Evolutionary conservation across 2,329 filamentous ascomycete genomes (phyloP).

Genomic region (Trichophaea hybrida): DNA sequence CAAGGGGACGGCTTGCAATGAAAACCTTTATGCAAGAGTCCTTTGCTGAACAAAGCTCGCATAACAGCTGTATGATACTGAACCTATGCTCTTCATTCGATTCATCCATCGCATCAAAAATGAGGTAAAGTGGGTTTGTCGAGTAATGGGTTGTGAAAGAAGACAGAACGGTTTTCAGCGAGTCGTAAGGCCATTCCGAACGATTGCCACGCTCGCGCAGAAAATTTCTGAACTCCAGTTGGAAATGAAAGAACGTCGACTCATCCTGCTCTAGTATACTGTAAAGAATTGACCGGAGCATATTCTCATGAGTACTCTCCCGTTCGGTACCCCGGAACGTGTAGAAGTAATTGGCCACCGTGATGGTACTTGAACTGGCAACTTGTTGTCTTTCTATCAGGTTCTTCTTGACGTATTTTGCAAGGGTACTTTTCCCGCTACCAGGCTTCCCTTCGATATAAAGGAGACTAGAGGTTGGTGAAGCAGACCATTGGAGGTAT

Average conservation of each 20-base stretch:
- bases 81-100: neutral
- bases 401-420: no score
- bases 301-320: neutral
- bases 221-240: neutral
- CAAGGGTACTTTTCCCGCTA: no score
- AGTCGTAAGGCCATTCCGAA: neutral
- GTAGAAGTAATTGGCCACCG: slow-evolving; percentile 5
- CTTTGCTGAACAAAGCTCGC: neutral
- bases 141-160: neutral
- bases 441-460: no score
- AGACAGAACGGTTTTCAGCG: neutral
- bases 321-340: neutral
- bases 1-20: neutral
- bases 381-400: neutral
- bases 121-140: neutral
- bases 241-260: slow-evolving; percentile 3
- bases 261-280: slow-evolving; percentile 1
- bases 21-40: neutral
- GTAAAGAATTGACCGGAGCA: neutral
- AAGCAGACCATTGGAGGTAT: no score
- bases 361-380: neutral
- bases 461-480: no score
- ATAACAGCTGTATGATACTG: neutral
- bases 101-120: slow-evolving; percentile 3
- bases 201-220: neutral